Base-by-base conservation (phyloP, 139 green algal species). In the Chlorella ohadii region DNA sequence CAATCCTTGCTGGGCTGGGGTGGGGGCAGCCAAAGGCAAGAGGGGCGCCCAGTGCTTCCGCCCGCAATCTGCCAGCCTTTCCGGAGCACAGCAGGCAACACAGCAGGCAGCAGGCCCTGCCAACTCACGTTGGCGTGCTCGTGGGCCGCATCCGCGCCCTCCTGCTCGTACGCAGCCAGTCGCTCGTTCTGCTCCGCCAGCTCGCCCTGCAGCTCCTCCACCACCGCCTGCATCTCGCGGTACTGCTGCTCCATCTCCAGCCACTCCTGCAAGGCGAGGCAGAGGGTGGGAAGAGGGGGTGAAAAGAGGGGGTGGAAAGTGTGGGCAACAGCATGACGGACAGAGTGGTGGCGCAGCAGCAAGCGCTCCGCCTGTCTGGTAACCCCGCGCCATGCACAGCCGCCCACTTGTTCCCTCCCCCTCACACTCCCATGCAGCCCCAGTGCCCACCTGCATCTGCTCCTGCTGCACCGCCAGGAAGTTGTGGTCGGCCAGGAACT, bases 231-330 rank as follows among this genome's bases (percentile, higher is more conserved):
- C 41, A 83, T 47, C 74, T 68, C 59, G 7, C 20, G n/a, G 65
- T 72, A 71, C 38, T 85, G 59, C 38, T 65, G 31, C 75, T 87
- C 83, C 83, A 87, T 87, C 31, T 79, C 72, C n/a, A 87, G 75
- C 83, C 83, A 87, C 70, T 79, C 56, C 80, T 85, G 66, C 67
- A 70, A 19, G 38, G 71, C 0, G 13, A 7, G 41, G n/a, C 1
- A 31, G 7, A 28, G 34, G 33, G 25, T 22, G 38, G 38, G 27
- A 6, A 51, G 44, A 51, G 27, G 23, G 28, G 34, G 3, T n/a
- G 65, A 23, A 44, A 33, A 33, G 41, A 1, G 66, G 64, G 19
- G 33, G 25, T 22, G 38, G 38, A 5, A 6, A 51, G 44, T 16
- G 27, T 7, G 28, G 34, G 3, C 17, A 31, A 23, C 25, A 33